Evolutionary conservation across 495 filamentous ascomycete genomes (phyloP).

Genomic region (Penicillium coffeae): DNA sequence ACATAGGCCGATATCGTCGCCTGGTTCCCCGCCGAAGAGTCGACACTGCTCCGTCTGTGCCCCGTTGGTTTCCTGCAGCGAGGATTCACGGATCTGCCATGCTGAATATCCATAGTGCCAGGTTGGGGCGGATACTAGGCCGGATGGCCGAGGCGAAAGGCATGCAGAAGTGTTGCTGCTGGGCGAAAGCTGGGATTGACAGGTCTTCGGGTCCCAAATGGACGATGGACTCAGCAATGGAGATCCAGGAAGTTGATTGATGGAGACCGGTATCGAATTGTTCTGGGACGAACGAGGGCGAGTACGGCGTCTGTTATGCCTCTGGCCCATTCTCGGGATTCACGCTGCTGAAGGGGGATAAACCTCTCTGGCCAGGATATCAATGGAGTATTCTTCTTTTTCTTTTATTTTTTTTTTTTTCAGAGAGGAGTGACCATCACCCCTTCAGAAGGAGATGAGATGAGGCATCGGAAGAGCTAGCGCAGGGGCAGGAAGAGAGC

Average conservation of each 20-base stretch:
- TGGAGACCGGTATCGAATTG: constrained; percentile 2
- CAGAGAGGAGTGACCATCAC: constrained; percentile 44
- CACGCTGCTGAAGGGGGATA: neutral
- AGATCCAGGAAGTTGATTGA: constrained; percentile 3
- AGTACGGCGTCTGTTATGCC: constrained; percentile 47
- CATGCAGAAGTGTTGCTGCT: constrained; percentile 15
- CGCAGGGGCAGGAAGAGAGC: neutral
- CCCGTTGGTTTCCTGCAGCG: constrained; percentile 20
- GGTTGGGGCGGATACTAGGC: constrained; percentile 31
- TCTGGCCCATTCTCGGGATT: constrained; percentile 41
- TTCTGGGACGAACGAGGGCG: constrained; percentile 40
- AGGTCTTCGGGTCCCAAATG: constrained; percentile 11
- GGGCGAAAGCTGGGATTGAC: constrained; percentile 4
- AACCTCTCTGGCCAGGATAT: neutral
- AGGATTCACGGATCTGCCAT: constrained; percentile 34
- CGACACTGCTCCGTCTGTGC: constrained; percentile 39
- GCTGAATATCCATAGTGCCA: constrained; percentile 40
- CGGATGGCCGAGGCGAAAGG: constrained; percentile 17
- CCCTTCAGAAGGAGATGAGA: constrained; percentile 28
- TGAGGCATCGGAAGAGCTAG: constrained; percentile 14
- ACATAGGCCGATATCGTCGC: constrained; percentile 43
- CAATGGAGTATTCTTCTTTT: neutral
- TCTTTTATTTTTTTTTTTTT: constrained; percentile 6
- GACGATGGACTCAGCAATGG: constrained; percentile 9
- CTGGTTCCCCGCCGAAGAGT: constrained; percentile 46